Conservation (phyloP, 345 rosid species). For the Trapa incisa region DNA sequence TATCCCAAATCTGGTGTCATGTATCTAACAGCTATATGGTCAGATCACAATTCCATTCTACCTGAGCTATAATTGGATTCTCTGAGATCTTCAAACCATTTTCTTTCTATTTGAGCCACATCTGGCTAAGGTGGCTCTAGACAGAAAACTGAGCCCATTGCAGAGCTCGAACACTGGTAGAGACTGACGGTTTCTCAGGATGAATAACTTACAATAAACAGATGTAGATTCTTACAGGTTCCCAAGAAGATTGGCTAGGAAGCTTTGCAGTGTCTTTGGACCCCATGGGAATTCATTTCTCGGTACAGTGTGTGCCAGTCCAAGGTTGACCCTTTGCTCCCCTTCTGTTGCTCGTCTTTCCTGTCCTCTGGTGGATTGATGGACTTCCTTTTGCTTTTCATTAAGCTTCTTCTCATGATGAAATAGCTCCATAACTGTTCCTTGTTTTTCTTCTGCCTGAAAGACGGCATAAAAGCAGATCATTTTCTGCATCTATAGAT, state of each 20-base stretch:
- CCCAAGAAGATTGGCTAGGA: conserved; percentile 28
- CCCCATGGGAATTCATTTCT: conserved; percentile 62
- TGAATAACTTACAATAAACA: too few species aligned
- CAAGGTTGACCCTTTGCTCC: neutral
- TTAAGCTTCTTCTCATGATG: conserved; percentile 11
- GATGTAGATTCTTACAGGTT: neutral
- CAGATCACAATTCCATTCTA: too few species aligned
- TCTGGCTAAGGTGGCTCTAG: too few species aligned
- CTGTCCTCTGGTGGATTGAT: neutral
- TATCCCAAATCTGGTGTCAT: too few species aligned
- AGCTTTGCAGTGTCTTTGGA: conserved; percentile 34
- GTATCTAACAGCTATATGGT: too few species aligned
- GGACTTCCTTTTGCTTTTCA: conserved; percentile 1
- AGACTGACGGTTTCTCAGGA: too few species aligned
- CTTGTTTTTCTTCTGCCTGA: conserved; percentile 2
- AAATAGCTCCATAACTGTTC: conserved; percentile 1
- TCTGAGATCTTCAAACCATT: too few species aligned
- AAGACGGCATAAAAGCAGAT: neutral
- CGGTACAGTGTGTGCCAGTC: conserved; percentile 8
- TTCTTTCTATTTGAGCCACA: too few species aligned
- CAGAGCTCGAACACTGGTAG: too few species aligned
- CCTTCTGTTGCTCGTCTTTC: neutral
- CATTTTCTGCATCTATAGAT: neutral
- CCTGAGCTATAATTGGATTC: too few species aligned
- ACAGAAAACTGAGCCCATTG: too few species aligned